A percentile compares a stretch with the other conserved stretches of the same genome.
phyloP scores from a whole-genome alignment of 495 filamentous ascomycete species.

The Aspergillus incahuasiensis region DNA sequence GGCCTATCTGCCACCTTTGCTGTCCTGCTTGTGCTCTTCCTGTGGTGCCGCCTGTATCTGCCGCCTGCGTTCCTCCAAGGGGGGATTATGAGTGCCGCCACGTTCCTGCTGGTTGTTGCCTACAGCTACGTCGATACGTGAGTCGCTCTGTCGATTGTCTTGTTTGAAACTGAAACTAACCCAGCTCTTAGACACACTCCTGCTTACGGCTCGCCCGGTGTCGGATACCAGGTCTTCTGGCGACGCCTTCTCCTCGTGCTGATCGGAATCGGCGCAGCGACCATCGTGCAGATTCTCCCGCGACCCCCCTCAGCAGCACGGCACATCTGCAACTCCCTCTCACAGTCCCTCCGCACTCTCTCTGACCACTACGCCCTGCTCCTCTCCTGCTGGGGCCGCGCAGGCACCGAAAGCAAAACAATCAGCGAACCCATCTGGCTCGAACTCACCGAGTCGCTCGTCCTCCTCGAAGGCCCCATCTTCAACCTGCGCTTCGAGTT shows the following conservation, averaged over 20 bases:
- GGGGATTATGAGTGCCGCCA: slow-evolving; percentile 38
- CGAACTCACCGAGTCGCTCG: slow-evolving; percentile 28
- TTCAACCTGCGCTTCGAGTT: slow-evolving; percentile 35
- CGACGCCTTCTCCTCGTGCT: slow-evolving; percentile 39
- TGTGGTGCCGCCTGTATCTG: slow-evolving; percentile 37
- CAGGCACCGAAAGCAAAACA: slow-evolving; percentile 18
- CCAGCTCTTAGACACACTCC: slow-evolving; percentile 27
- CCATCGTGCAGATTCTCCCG: slow-evolving; percentile 41
- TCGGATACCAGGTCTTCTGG: slow-evolving; percentile 44
- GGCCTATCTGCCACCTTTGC: slow-evolving; percentile 36
- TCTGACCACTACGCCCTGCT: slow-evolving; percentile 45
- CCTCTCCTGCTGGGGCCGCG: slow-evolving; percentile 35
- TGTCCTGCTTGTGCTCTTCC: slow-evolving; percentile 27
- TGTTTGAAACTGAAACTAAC: neutral
- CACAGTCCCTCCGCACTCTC: slow-evolving; percentile 31
- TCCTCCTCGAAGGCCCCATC: slow-evolving; percentile 29
- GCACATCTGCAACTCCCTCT: slow-evolving; percentile 40
- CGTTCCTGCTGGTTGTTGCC: slow-evolving; percentile 37
- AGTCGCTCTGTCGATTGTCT: neutral
- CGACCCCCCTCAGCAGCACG: slow-evolving; percentile 38
- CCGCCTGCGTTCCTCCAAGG: slow-evolving; percentile 27
- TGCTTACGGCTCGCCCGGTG: slow-evolving; percentile 38
- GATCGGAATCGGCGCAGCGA: slow-evolving; percentile 33
- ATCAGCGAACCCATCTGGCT: slow-evolving; percentile 34
- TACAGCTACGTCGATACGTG: slow-evolving; percentile 37